Base-by-base conservation (phyloP, 768 basidiomycete genomes). In the Pseudohyphozyma bogoriensis region DNA sequence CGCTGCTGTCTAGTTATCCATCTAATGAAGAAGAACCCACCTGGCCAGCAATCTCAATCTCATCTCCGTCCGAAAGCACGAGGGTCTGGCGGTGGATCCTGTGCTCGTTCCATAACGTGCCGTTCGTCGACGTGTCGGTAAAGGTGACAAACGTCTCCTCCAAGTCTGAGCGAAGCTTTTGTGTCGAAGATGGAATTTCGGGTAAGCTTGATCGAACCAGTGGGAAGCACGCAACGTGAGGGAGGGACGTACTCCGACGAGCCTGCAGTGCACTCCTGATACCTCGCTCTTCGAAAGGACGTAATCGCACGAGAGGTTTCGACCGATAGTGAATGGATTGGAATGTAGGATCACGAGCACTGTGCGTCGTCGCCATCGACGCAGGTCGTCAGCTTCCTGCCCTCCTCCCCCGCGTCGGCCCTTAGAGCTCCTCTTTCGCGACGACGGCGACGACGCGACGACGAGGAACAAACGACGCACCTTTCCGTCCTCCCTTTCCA, bases 1-100 rank as follows among this genome's bases (percentile, higher is more conserved):
- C n/a, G n/a, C n/a, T n/a, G n/a, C n/a, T n/a, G n/a, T n/a, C n/a
- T n/a, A n/a, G n/a, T n/a, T n/a, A n/a, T n/a, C n/a, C n/a, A n/a
- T n/a, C n/a, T n/a, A n/a, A n/a, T n/a, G n/a, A n/a, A n/a, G n/a
- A n/a, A n/a, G n/a, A n/a, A n/a, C n/a, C n/a, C n/a, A 60, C 31
- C 11, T 59, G 64, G 2, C 26, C 18, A 9, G 28, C 54, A 51
- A 65, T 65, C 29, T 65, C 64, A 60, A 65, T 40, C 5, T 42
- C 8, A 50, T 65, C 64, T 0, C 60, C 64, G 18, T 56, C 49
- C 20, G 20, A 37, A 11, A 65, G 60, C 15, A 65, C 45, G 36
- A 59, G 54, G 24, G 58, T 40, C 9, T n/a, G 37, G 22, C 26
- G 24, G 44, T 58, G 31, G 4, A 53, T 11, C 8, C 31, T 37